These are phyloP conservation scores for Dunaliella sp. DNA, from an alignment of 139 green algal genomes.

Conservation along the genomic window DNA sequence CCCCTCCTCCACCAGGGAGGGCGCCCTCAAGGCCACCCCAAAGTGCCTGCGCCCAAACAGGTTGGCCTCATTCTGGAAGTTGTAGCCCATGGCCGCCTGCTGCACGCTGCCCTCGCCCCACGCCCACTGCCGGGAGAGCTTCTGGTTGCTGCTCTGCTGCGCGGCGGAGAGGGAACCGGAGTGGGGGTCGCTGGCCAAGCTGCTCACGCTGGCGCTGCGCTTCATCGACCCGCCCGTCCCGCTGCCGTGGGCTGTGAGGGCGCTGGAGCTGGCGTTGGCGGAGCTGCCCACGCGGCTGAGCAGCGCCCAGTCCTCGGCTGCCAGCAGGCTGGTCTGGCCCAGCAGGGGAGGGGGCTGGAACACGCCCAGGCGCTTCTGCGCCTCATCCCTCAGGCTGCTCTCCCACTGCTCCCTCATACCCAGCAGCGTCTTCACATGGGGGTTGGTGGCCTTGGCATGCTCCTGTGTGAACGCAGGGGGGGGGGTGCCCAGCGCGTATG, in stretches of 20 bases:
- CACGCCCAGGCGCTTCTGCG: conserved; percentile 31
- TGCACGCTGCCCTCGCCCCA: neutral
- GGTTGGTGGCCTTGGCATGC: conserved; percentile 13
- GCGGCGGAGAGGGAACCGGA: conserved; percentile 13
- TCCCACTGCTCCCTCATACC: conserved; percentile 45
- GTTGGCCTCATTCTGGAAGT: neutral
- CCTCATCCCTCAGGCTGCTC: conserved; percentile 32
- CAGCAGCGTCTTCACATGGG: conserved; percentile 24
- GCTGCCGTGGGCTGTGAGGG: neutral
- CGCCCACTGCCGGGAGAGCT: neutral
- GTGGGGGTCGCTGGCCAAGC: conserved; percentile 30
- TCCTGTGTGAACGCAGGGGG: no score
- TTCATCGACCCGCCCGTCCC: conserved; percentile 30
- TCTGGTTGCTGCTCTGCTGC: neutral
- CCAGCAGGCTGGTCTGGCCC: conserved; percentile 30
- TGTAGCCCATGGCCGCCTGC: neutral
- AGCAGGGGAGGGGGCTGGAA: conserved; percentile 35
- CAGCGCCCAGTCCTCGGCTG: conserved; percentile 44
- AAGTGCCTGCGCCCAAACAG: neutral
- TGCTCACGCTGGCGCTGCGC: conserved; percentile 41
- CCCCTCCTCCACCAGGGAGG: neutral
- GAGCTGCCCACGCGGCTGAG: conserved; percentile 29
- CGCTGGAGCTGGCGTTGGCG: no score
- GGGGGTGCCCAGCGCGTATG: no score
- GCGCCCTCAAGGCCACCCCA: neutral